Conservation (phyloP, 2,329 filamentous ascomycete genomes). For the Monilinia fructicola region DNA sequence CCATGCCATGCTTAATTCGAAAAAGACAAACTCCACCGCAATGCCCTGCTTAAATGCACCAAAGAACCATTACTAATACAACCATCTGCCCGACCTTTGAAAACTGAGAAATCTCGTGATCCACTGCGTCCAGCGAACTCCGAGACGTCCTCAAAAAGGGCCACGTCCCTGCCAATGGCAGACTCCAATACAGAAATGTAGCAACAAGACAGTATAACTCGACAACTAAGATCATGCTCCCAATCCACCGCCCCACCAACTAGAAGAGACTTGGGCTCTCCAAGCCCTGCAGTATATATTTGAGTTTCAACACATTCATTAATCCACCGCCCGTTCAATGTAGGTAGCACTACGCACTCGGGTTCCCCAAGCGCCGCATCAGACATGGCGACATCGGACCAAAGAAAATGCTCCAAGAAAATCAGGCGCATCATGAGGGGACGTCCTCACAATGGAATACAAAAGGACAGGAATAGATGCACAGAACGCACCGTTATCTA, state of each 20-base stretch:
- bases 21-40: background rate
- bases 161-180: background rate
- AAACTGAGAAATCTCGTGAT: background rate
- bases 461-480: background rate
- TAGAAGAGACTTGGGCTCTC: background rate
- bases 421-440: constrained; percentile 2
- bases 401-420: background rate
- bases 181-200: background rate
- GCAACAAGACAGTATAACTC: background rate
- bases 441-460: constrained; percentile 4
- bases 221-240: background rate
- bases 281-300: background rate
- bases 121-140: constrained; percentile 8
- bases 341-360: background rate
- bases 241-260: background rate
- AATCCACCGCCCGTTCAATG: background rate
- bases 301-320: background rate
- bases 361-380: background rate
- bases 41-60: background rate
- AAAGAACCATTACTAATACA: background rate
- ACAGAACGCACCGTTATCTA: background rate
- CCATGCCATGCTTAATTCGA: background rate
- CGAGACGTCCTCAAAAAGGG: background rate
- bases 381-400: constrained; percentile 1
- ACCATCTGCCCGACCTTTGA: background rate